These are phyloP conservation scores for Ustilago vetiveriae DNA, from an alignment of 1,284 basidiomycete species.

Conservation along the genomic window DNA sequence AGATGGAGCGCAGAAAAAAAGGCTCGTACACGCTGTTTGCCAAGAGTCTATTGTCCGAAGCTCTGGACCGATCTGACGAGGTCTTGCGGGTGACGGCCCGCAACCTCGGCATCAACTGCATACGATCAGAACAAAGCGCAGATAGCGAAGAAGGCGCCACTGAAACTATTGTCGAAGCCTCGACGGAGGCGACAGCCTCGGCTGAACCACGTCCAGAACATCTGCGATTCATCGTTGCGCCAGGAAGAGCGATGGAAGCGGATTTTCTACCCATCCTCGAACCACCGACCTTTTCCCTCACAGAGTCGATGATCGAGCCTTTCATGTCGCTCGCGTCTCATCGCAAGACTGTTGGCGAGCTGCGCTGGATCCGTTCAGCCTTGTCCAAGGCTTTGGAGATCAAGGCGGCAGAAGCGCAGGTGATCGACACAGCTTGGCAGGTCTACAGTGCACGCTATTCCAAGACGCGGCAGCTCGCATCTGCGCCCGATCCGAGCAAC, in stretches of 20 bases:
- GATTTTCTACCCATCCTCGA: conserved; percentile 48
- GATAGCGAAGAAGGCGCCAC: not conserved
- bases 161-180: not conserved
- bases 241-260: conserved; percentile 28
- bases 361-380: conserved; percentile 31
- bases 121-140: not conserved
- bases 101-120: conserved; percentile 25
- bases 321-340: conserved; percentile 34
- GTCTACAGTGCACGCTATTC: conserved; percentile 29
- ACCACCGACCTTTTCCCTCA: conserved; percentile 47
- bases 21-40: conserved; percentile 39
- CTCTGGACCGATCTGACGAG: conserved; percentile 31
- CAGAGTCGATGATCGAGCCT: conserved; percentile 41
- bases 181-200: conserved; percentile 1
- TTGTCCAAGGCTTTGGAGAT: conserved; percentile 33
- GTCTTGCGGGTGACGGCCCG: conserved; percentile 23
- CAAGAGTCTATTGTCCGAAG: conserved; percentile 35
- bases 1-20: conserved; percentile 30
- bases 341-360: conserved; percentile 16
- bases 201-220: conserved; percentile 15
- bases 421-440: conserved; percentile 40
- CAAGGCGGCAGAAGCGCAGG: conserved; percentile 31
- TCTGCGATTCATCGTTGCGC: conserved; percentile 5
- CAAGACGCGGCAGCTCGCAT: conserved; percentile 16
- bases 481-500: not conserved